Evolutionary conservation across 495 filamentous ascomycete genomes (phyloP).

Genomic region (Melanomma pulvis-pyrius): DNA sequence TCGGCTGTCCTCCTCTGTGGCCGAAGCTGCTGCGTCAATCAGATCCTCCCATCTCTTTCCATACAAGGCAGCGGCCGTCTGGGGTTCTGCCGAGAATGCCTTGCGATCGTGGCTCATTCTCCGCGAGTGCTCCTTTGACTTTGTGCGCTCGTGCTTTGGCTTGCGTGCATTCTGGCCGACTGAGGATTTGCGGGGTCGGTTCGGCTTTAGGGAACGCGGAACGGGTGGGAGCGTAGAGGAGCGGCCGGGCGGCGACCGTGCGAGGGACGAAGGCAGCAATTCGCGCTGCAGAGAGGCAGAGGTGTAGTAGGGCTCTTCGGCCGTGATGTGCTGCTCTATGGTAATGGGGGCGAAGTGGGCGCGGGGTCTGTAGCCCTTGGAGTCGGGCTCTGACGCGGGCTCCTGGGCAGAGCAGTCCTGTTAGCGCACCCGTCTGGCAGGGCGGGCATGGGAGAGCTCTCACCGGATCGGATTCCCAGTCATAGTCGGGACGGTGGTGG

Average conservation of each 20-base stretch:
- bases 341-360: slow-evolving; percentile 38
- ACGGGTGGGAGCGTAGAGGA: slow-evolving; percentile 84
- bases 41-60: slow-evolving; percentile 93
- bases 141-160: slow-evolving; percentile 74
- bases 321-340: slow-evolving; percentile 33
- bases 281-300: slow-evolving; percentile 66
- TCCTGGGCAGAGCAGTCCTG: slow-evolving; percentile 53
- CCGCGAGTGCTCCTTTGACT: slow-evolving; percentile 67
- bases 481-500: slow-evolving; percentile 74
- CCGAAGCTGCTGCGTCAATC: slow-evolving; percentile 87
- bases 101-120: slow-evolving; percentile 75
- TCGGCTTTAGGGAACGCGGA: slow-evolving; percentile 64
- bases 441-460: neutral
- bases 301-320: slow-evolving; percentile 44
- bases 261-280: slow-evolving; percentile 78
- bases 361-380: slow-evolving; percentile 49
- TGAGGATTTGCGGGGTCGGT: slow-evolving; percentile 79
- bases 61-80: slow-evolving; percentile 65
- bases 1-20: slow-evolving; percentile 87
- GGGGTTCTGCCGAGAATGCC: slow-evolving; percentile 80
- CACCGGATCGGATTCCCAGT: slow-evolving; percentile 86
- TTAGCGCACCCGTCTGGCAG: slow-evolving; percentile 36
- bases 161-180: slow-evolving; percentile 73
- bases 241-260: slow-evolving; percentile 79
- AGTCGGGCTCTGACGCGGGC: slow-evolving; percentile 71